Conservation (phyloP, 2,329 filamentous ascomycete genomes). For the Endoconidiophora laricicola region DNA sequence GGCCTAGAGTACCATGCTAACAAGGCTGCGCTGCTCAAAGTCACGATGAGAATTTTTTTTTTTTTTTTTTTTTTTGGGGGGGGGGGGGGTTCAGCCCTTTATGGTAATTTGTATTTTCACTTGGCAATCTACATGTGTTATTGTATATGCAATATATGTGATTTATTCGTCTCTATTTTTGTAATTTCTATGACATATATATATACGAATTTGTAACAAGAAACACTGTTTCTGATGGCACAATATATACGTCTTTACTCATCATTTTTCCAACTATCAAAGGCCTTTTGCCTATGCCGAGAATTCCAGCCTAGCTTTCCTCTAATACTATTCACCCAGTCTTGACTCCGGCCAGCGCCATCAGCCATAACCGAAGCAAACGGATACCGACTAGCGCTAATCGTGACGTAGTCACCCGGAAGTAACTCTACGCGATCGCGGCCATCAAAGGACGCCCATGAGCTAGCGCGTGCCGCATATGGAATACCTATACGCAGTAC, state of each 20-base stretch:
- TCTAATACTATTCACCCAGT: constrained; percentile 70
- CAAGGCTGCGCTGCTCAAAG: too few species aligned
- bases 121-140: too few species aligned
- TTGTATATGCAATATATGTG: too few species aligned
- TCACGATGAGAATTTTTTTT: too few species aligned
- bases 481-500: constrained; percentile 88
- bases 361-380: constrained; percentile 62
- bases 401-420: constrained; percentile 71
- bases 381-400: constrained; percentile 64
- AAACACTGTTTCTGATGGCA: too few species aligned
- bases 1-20: background rate
- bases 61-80: too few species aligned
- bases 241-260: too few species aligned
- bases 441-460: constrained; percentile 97
- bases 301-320: constrained; percentile 71
- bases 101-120: too few species aligned
- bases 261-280: constrained; percentile 15
- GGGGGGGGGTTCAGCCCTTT: too few species aligned
- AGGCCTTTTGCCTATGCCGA: constrained; percentile 56
- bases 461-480: constrained; percentile 73
- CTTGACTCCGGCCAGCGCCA: constrained; percentile 47
- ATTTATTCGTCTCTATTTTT: too few species aligned
- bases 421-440: constrained; percentile 66
- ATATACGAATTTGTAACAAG: too few species aligned
- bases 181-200: too few species aligned